Evolutionary conservation across 441 rosid species (phyloP), one percentile per base, ranked within the genome.

Genomic region (Populus hybrid): DNA sequence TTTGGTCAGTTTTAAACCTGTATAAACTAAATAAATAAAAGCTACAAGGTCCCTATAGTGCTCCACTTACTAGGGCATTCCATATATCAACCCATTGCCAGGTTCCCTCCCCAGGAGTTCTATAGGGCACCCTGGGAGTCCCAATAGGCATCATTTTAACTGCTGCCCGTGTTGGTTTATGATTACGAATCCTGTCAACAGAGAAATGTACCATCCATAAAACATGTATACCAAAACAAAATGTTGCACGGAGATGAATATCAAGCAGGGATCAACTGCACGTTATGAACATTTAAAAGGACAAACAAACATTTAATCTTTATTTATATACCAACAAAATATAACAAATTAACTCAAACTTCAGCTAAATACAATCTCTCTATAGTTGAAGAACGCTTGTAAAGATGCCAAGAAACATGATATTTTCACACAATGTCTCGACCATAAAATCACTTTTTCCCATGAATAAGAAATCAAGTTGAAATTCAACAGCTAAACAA

Each of bases 41-140:
- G 64, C 59, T 23, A 74, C 28, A 72, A 64, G 67, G 23, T 35
- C 36, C 28, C 16, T 34, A 23, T 30, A 16, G 57, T 3, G 38
- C 23, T 54, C 24, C 64, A 91, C 97, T 80, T 89, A 92, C 98
- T 11, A 93, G 88, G 80, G 93, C 98, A 83, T 92, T 91, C 94
- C 92, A 93, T 74, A 93, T 76, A 86, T 95, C 99, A 80, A 95
- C 91, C 94, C 91, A 90, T 83, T 92, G 97, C 95, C 93, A 89
- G 77, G 95, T 87, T 83, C 94, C 95, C 81, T 93, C 98, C 70
- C 93, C 97, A 30, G 92, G 87, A 42, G 87, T 89, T 84, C 89
- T 83, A 76, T 90, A 91, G 2, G 91, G 94, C 67, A 95, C 94
- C 85, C 86, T 86, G 6, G 99, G 97, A 61, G 90, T 88, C 65